Evolutionary conservation across 768 basidiomycete species (phyloP).

Genomic region (Trametes cingulata): DNA sequence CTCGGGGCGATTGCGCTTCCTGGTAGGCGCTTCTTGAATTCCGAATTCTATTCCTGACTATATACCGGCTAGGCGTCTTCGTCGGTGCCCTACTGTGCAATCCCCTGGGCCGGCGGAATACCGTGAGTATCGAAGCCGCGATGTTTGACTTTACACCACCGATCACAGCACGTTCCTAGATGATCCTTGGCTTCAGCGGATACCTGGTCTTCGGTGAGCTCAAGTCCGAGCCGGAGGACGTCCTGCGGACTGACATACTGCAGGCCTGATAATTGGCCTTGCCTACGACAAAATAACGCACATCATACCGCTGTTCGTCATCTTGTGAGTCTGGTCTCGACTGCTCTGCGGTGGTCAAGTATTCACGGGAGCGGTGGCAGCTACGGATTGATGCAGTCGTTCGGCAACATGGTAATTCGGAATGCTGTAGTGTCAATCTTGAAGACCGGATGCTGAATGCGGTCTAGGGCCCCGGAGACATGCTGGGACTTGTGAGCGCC

Average conservation of each 20-base stretch:
- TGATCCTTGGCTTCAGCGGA: constrained; percentile 69
- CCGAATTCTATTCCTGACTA: constrained; percentile 8
- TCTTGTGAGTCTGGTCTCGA: constrained; percentile 49
- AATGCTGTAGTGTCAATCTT: neutral
- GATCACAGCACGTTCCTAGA: constrained; percentile 36
- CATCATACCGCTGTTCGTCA: constrained; percentile 63
- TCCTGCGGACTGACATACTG: neutral
- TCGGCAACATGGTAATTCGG: constrained; percentile 58
- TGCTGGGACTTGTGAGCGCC: constrained; percentile 64
- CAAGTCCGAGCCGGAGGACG: neutral
- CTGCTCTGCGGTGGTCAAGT: neutral
- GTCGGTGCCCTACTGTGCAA: constrained; percentile 46
- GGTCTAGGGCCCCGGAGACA: constrained; percentile 66
- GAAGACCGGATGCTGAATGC: constrained; percentile 2
- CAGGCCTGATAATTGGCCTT: constrained; percentile 58
- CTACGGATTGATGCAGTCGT: constrained; percentile 73
- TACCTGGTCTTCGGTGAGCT: constrained; percentile 61
- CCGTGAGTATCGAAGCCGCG: constrained; percentile 36
- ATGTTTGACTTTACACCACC: neutral
- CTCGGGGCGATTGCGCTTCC: constrained; percentile 63
- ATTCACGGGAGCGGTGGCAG: constrained; percentile 32
- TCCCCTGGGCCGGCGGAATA: constrained; percentile 58
- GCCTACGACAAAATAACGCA: constrained; percentile 63
- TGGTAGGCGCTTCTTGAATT: constrained; percentile 42
- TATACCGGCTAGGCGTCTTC: constrained; percentile 31